Base-by-base conservation (phyloP, 1,284 basidiomycete species). In the Trichosporon inkin region DNA sequence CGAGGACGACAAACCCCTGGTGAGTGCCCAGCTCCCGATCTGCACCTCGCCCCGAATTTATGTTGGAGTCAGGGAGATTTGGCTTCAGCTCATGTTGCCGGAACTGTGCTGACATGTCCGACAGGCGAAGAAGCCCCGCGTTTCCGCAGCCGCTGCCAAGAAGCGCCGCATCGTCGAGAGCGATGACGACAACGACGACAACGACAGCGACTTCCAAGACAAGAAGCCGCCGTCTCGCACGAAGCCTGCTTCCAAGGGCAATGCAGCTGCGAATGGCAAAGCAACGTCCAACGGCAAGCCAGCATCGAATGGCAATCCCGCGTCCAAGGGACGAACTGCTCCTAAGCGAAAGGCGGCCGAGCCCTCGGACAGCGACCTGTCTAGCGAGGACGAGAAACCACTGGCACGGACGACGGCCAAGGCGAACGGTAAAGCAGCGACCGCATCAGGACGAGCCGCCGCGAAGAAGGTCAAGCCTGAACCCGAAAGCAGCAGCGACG, bases 221-320 rank as follows among this genome's bases (percentile, higher is more conserved):
- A 86, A 89, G 71, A 80, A 81, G 69, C 84, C 86, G 11, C 81
- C 56, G 76, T 16, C 80, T 80, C 60, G 79, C 86, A 87, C 22
- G 14, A 57, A 59, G 55, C 57, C 56, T 3, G 52, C 53, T 24
- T 39, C 62, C 20, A 61, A 56, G 44, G 52, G 60, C 55, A 65
- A 63, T 40, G 69, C 68, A 16, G 82, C 80, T 63, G 78, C 80
- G 41, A 78, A 77, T 56, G 68, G 69, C 32, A 74, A 72, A 52
- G 65, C 62, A 10, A 67, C 67, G 55, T 56, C 58, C 55, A 56
- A 62, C 20, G 55, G 53, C 14, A 67, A 65, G 58, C 51, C 53
- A 20, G 28, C 55, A 19, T 38, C 55, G 40, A 58, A 70, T 11
- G 37, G 32, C 38, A 65, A 65, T 44, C 69, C 69, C 19, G 82